Evolutionary conservation across 148 eudicot species (phyloP), one percentile per base, ranked within the genome.

Genomic region (Chenopodium formosanum): DNA sequence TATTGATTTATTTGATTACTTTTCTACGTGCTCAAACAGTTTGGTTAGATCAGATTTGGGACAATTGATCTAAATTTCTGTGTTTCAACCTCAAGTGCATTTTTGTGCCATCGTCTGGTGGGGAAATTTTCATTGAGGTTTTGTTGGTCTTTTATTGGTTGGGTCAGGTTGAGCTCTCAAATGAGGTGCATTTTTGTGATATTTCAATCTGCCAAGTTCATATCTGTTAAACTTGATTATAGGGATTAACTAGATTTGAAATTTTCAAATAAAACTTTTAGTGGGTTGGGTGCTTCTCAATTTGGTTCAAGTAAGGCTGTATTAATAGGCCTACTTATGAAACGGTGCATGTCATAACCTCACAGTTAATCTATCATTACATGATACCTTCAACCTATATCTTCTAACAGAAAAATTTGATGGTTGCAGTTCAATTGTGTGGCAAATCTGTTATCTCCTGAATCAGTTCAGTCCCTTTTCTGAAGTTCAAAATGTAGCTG

Each of bases 401-500:
- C 40, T 74, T 76, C 83, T 87, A 53, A 82, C 56, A 58, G 66
- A 56, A 17, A 17, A 14, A 81, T 32, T 67, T 63, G 25, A 73
- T 82, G 9, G 62, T 69, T 90, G 82, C 98, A 94, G 98, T 91
- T 93, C 89, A 91, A 89, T 80, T 62, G 86, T 67, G 97, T 94
- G 79, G 92, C 97, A 27, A 87, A 86, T 79, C 84, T 90, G 46
- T 65, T 87, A 12, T 70, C 94, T 68, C 83, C 86, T 37, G 81
- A 78, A 70, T 82, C 90, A 20, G 90, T 90, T n/a, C 78, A 86
- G 70, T 84, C 92, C 79, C 88, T 93, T n/a, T 91, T 93, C 89
- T 78, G 83, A 87, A 82, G 87, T 75, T 67, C 13, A 66, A 71
- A 78, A 11, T 46, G 79, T 82, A 74, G 82, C 82, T 22, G 74